These are phyloP conservation scores for Sedum album DNA, from an alignment of 164 flowering plant genomes.

Conservation along the genomic window DNA sequence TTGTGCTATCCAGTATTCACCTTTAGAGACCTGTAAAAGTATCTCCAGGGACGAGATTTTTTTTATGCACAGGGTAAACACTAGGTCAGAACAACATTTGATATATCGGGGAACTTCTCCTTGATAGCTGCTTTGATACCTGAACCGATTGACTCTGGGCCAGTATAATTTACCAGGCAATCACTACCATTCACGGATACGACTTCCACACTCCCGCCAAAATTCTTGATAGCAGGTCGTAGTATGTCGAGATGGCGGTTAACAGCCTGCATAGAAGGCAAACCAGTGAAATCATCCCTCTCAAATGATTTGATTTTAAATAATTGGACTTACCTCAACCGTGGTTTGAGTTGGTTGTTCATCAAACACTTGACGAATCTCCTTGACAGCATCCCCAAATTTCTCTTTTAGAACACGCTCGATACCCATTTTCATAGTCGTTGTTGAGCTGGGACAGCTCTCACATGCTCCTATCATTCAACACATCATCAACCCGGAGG, in stretches of 20 bases:
- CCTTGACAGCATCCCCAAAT: conserved; percentile 82
- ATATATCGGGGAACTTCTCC: conserved; percentile 82
- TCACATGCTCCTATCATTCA: conserved; percentile 74
- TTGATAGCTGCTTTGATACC: conserved; percentile 94
- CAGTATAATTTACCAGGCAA: conserved; percentile 60
- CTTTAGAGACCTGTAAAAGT: background rate
- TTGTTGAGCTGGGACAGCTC: conserved; percentile 93
- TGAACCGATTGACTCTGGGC: conserved; percentile 85
- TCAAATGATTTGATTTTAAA: background rate
- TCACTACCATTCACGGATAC: conserved; percentile 55
- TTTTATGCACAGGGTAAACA: background rate
- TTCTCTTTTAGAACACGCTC: conserved; percentile 84
- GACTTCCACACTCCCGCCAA: conserved; percentile 85
- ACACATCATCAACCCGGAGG: background rate
- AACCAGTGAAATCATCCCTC: background rate
- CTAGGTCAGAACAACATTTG: conserved; percentile 42
- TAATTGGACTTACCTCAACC: conserved; percentile 38
- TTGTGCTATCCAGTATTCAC: background rate
- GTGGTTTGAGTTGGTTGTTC: conserved; percentile 45
- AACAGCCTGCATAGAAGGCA: conserved; percentile 48
- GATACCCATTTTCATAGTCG: conserved; percentile 97
- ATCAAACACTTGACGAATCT: conserved; percentile 67
- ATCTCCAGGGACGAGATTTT: background rate
- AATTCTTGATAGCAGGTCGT: conserved; percentile 84
- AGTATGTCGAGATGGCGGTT: conserved; percentile 74